These are phyloP conservation scores for Beauveria pseudobassiana DNA, from an alignment of 2,329 filamentous ascomycete genomes.

Conservation along the genomic window DNA sequence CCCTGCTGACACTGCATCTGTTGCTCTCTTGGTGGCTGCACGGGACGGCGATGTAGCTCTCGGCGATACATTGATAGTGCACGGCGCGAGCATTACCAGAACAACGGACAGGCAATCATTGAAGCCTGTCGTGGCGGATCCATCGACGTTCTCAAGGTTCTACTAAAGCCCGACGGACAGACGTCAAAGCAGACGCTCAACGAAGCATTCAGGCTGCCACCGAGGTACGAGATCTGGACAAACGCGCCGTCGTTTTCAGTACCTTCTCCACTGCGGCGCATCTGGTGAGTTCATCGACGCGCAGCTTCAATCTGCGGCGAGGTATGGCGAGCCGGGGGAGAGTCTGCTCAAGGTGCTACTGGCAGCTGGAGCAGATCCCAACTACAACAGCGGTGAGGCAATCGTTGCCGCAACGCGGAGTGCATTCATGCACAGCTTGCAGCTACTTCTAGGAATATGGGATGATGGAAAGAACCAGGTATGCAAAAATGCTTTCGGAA, in stretches of 20 bases:
- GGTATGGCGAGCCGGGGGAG: constrained; percentile 42
- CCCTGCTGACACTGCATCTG: constrained; percentile 36
- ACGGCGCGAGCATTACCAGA: constrained; percentile 44
- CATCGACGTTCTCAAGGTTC: constrained; percentile 40
- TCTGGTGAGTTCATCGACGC: constrained; percentile 43
- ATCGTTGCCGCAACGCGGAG: constrained; percentile 47
- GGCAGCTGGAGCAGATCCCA: constrained; percentile 44
- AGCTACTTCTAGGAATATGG: constrained; percentile 43
- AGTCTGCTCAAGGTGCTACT: constrained; percentile 44
- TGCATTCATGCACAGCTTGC: constrained; percentile 41
- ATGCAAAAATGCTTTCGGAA: constrained; percentile 15
- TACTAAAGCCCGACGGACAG: constrained; percentile 35
- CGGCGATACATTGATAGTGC: constrained; percentile 41
- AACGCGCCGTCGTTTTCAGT: constrained; percentile 41
- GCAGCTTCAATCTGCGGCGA: constrained; percentile 45
- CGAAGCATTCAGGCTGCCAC: constrained; percentile 49
- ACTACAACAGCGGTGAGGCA: constrained; percentile 47
- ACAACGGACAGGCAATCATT: constrained; percentile 45
- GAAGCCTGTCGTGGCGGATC: constrained; percentile 46
- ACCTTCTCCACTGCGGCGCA: constrained; percentile 43
- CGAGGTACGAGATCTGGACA: constrained; percentile 41
- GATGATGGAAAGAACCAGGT: constrained; percentile 34
- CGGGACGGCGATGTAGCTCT: constrained; percentile 45
- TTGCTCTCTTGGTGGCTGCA: constrained; percentile 43
- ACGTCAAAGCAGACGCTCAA: constrained; percentile 36